These are phyloP conservation scores for Hericium alpestre DNA, from an alignment of 768 basidiomycete species.

Conservation along the genomic window DNA sequence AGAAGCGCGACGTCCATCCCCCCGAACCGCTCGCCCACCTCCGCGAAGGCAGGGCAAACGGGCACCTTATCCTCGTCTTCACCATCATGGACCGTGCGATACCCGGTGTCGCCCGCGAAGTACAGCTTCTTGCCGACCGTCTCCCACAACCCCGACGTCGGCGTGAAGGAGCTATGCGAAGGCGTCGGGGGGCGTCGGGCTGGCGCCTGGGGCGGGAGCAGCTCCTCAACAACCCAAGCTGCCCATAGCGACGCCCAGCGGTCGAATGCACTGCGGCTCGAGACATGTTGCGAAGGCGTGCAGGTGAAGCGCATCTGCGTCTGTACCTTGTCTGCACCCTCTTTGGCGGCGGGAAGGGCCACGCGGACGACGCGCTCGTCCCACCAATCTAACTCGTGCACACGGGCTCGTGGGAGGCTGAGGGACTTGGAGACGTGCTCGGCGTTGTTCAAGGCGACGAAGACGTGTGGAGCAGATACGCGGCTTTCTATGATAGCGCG, in stretches of 20 bases:
- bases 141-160: conserved; percentile 6
- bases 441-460: conserved; percentile 35
- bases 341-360: conserved; percentile 15
- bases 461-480: conserved; percentile 26
- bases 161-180: background rate
- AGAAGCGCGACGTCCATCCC: conserved; percentile 61
- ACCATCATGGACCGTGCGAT: conserved; percentile 35
- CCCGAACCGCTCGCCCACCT: conserved; percentile 55
- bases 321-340: background rate
- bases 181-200: background rate
- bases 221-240: conserved; percentile 52
- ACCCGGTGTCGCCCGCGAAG: conserved; percentile 67
- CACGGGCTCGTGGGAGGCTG: conserved; percentile 20
- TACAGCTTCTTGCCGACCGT: conserved; percentile 39
- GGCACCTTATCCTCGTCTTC: conserved; percentile 42
- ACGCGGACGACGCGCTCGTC: conserved; percentile 20
- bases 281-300: conserved; percentile 58
- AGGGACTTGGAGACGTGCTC: conserved; percentile 21
- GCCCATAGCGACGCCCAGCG: conserved; percentile 53
- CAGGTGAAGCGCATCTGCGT: conserved; percentile 39
- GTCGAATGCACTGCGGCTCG: conserved; percentile 39
- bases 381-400: conserved; percentile 46
- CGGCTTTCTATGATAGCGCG: conserved; percentile 17
- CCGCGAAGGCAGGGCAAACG: conserved; percentile 61
- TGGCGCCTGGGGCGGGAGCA: conserved; percentile 19